Conservation (phyloP, 2,329 filamentous ascomycete genomes). For the Fusarium aywerte region DNA sequence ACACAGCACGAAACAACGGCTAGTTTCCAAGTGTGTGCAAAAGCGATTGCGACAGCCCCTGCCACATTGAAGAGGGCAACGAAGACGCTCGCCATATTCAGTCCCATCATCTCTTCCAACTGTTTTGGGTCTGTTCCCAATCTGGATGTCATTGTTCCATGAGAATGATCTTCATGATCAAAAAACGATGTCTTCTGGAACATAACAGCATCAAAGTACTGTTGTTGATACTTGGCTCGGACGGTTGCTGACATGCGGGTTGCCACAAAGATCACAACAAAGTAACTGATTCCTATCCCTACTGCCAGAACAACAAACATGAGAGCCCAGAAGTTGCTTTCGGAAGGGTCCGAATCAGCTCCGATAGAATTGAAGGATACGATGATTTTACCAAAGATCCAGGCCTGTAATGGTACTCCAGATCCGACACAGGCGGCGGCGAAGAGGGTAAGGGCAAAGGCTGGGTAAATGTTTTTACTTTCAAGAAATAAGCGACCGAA, state of each 20-base stretch:
- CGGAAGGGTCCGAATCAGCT: constrained; percentile 51
- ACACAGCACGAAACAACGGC: constrained; percentile 74
- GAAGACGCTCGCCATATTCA: constrained; percentile 71
- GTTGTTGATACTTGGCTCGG: constrained; percentile 65
- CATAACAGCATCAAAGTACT: constrained; percentile 71
- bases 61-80: constrained; percentile 73
- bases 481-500: constrained; percentile 69
- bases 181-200: constrained; percentile 70
- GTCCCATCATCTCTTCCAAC: constrained; percentile 70
- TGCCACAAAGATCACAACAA: constrained; percentile 52
- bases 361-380: constrained; percentile 57
- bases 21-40: constrained; percentile 81
- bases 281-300: constrained; percentile 64
- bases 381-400: constrained; percentile 65
- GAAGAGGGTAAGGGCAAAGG: constrained; percentile 62
- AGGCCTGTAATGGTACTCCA: constrained; percentile 63
- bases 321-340: constrained; percentile 70
- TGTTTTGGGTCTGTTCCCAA: constrained; percentile 67
- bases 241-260: constrained; percentile 60
- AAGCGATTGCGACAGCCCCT: constrained; percentile 73
- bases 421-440: constrained; percentile 58
- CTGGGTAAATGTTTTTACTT: constrained; percentile 61
- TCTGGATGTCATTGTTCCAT: constrained; percentile 68
- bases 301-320: constrained; percentile 72
- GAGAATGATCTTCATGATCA: constrained; percentile 68